Base-by-base conservation (phyloP, 2,329 filamentous ascomycete genomes). In the Microcyclospora tardicrescens region DNA sequence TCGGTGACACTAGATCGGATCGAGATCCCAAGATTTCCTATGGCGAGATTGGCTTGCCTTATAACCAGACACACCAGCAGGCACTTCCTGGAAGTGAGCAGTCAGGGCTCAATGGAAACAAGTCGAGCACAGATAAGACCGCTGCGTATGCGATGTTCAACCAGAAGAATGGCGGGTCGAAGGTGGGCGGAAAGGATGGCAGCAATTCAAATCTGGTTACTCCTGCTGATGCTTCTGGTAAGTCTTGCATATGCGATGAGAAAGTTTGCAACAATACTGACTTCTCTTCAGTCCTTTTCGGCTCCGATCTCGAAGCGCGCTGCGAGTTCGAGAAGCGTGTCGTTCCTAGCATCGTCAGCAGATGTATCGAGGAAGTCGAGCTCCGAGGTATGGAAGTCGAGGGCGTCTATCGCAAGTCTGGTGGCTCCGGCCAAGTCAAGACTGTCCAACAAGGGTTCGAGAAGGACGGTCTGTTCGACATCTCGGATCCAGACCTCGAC, bases 331-430 rank as follows among this genome's bases (percentile, higher is more conserved):
- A 98, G 61, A 84, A 83, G 46, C 79, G 83, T 38, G 79, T 89
- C 53, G 89, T 98, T 44, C 91, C 91, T 35, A 80, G 78, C 45
- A 84, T 98, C 19, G 84, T 98, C 33, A 89, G 79, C 35, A 81
- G 86, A 35, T 98, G 91, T 62, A 93, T 98, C 49, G 84, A 94
- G 57, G 89, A 98, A 63, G 91, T 98, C 30, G 91, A 98, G 61
- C 67, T 91, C 15, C 79, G 91, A 57, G 91, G 89, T 62, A 94
- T 98, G 84, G 87, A 96, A 53, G 76, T 93, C 50, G 91, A 96
- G 64, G 91, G 91, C 45, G 93, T 98, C 52, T 98, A 98, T 65
- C 79, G 91, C 55, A 98, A 98, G 70, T 94, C 87, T 36, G 91
- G 91, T 41, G 91, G 87, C 49, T 86, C 82, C 53, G 85, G 84